phyloP scores from a whole-genome alignment of 331 rosid species.

The Acacia pycnantha region DNA sequence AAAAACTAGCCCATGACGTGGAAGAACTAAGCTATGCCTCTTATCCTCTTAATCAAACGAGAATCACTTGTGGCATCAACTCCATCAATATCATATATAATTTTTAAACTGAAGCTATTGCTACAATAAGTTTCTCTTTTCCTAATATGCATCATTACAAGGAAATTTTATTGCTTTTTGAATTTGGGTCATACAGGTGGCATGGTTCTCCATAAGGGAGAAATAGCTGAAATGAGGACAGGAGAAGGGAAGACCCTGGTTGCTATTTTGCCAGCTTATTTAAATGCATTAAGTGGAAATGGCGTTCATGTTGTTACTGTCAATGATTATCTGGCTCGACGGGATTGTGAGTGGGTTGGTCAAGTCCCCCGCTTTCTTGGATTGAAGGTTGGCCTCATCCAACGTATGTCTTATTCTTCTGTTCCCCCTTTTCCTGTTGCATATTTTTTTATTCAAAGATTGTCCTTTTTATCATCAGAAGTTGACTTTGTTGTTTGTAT shows the following conservation, averaged over 20 bases:
- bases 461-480: slow-evolving; percentile 11
- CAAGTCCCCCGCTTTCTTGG: slow-evolving; percentile 99
- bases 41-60: not conserved
- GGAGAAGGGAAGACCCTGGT: slow-evolving; percentile 99
- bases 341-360: slow-evolving; percentile 99
- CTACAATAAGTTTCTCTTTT: not conserved
- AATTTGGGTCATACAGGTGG: slow-evolving; percentile 64
- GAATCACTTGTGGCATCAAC: not conserved
- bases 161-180: not conserved
- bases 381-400: slow-evolving; percentile 99
- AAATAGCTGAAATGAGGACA: slow-evolving; percentile 97
- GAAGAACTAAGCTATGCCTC: not conserved
- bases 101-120: not conserved
- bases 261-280: slow-evolving; percentile 91
- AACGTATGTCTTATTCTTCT: slow-evolving; percentile 75
- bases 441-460: not conserved
- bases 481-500: slow-evolving; percentile 9
- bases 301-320: slow-evolving; percentile 97
- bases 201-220: slow-evolving; percentile 96
- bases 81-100: not conserved
- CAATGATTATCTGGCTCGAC: slow-evolving; percentile 90
- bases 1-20: not conserved
- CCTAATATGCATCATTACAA: not conserved
- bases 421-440: slow-evolving; percentile 5
- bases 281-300: slow-evolving; percentile 86